Percentiles rank a stretch among this genome's conserved stretches.
phyloP scores from a whole-genome alignment of 805 yeast species.

The Saturnispora mendoncae region DNA sequence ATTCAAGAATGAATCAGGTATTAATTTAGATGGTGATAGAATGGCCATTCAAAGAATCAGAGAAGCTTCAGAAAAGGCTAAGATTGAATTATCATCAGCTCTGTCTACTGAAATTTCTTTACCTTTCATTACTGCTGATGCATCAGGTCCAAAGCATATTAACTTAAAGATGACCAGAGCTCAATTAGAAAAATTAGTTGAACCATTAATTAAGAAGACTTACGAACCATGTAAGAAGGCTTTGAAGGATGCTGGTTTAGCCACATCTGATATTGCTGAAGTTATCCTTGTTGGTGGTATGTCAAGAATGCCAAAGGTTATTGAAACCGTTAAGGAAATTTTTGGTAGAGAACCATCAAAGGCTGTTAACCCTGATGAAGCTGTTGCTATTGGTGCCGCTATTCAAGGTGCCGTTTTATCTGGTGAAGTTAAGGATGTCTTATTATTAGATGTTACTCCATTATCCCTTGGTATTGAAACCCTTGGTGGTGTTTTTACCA shows the following conservation, averaged over 20 bases:
- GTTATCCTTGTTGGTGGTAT: constrained; percentile 78
- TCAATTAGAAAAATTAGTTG: constrained; percentile 58
- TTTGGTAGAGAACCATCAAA: constrained; percentile 62
- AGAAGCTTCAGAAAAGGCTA: constrained; percentile 71
- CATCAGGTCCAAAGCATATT: constrained; percentile 30
- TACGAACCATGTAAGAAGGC: constrained; percentile 69
- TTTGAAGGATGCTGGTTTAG: constrained; percentile 61
- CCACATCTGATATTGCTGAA: constrained; percentile 60
- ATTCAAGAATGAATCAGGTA: constrained; percentile 46
- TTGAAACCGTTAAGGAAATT: constrained; percentile 48
- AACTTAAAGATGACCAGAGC: constrained; percentile 51
- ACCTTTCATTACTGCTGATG: constrained; percentile 55
- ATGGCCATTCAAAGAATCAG: constrained; percentile 64
- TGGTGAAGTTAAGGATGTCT: constrained; percentile 73
- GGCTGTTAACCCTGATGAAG: constrained; percentile 82
- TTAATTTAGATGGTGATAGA: constrained; percentile 44
- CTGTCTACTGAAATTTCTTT: constrained; percentile 52
- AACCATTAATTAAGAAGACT: constrained; percentile 58
- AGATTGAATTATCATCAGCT: constrained; percentile 66
- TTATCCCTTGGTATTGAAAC: constrained; percentile 94
- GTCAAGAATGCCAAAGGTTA: constrained; percentile 82
- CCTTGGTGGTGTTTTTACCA: constrained; percentile 94
- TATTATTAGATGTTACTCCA: constrained; percentile 76
- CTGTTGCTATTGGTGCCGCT: constrained; percentile 88
- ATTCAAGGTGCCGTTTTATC: constrained; percentile 82